Conservation (phyloP, 352 stramenopile genomes). For the Phytophthora nicotianae region DNA sequence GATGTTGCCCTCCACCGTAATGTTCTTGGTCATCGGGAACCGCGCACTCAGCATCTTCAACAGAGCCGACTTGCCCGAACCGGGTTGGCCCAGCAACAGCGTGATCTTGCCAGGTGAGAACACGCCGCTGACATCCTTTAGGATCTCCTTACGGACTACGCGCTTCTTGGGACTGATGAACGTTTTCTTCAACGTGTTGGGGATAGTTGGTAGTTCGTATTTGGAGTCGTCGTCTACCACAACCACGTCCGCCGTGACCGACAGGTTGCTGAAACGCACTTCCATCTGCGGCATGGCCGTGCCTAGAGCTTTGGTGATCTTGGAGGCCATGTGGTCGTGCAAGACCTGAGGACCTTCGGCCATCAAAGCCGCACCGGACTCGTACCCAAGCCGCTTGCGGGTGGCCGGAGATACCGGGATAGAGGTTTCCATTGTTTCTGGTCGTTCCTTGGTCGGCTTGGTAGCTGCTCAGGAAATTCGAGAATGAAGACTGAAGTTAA, state of each 20-base stretch:
- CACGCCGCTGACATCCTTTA: constrained; percentile 22
- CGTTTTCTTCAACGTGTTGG: constrained; percentile 39
- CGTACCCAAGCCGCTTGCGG: constrained; percentile 28
- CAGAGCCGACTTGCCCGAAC: constrained; percentile 37
- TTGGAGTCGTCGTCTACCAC: constrained; percentile 27
- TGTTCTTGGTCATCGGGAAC: constrained; percentile 38
- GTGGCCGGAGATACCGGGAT: constrained; percentile 17
- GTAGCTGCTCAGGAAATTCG: background rate
- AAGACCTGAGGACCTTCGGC: constrained; percentile 40
- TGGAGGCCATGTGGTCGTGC: constrained; percentile 36
- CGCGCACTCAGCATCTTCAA: constrained; percentile 47
- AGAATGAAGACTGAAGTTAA: background rate
- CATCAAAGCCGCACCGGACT: constrained; percentile 32
- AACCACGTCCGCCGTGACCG: constrained; percentile 38
- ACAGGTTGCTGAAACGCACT: constrained; percentile 56
- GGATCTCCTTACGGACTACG: constrained; percentile 40
- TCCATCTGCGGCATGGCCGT: constrained; percentile 48
- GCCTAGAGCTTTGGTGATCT: constrained; percentile 35
- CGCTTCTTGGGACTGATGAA: constrained; percentile 34
- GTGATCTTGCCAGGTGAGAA: constrained; percentile 45
- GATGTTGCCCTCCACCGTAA: constrained; percentile 38
- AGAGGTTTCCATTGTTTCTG: constrained; percentile 16
- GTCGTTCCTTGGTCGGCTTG: constrained; percentile 1
- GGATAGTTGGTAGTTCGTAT: constrained; percentile 37
- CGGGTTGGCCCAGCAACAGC: constrained; percentile 36